A percentile compares a stretch with the other conserved stretches of the same genome.
These are phyloP conservation scores for Paramecium sonneborni DNA, from an alignment of 73 alveolate species.

Conservation along the genomic window DNA sequence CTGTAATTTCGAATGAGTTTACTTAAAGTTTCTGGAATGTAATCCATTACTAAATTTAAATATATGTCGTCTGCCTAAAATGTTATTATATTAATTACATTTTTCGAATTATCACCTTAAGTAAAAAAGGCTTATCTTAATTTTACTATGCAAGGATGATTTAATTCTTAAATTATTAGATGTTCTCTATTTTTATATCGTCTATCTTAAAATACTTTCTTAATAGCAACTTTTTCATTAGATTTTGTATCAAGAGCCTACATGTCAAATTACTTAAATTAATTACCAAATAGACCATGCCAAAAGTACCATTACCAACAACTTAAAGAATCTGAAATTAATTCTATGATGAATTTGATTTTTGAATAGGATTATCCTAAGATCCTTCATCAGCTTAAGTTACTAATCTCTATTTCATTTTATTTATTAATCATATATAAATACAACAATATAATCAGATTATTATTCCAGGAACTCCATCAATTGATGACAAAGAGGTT, in stretches of 20 bases:
- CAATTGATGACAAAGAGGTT: neutral
- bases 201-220: slow-evolving; percentile 87
- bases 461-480: slow-evolving; percentile 12
- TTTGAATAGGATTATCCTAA: neutral
- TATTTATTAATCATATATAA: neutral
- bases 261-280: neutral
- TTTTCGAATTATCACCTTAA: slow-evolving; percentile 81
- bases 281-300: slow-evolving; percentile 74
- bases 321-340: slow-evolving; percentile 1
- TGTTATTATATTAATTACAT: slow-evolving; percentile 11
- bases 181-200: slow-evolving; percentile 93
- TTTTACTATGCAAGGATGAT: slow-evolving; percentile 84
- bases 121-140: slow-evolving; percentile 88
- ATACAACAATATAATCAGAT: neutral
- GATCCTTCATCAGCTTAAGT: neutral
- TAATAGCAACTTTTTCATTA: slow-evolving; percentile 85
- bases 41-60: slow-evolving; percentile 92
- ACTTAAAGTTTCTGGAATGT: slow-evolving; percentile 81
- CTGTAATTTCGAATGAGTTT: slow-evolving; percentile 81
- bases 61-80: slow-evolving; percentile 79
- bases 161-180: slow-evolving; percentile 84
- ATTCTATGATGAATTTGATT: neutral
- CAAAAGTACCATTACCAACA: slow-evolving; percentile 86
- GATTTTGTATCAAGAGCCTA: slow-evolving; percentile 66
- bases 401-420: slow-evolving; percentile 4